phyloP scores from a whole-genome alignment of 179 eudicot species.

The Spinacia oleracea region DNA sequence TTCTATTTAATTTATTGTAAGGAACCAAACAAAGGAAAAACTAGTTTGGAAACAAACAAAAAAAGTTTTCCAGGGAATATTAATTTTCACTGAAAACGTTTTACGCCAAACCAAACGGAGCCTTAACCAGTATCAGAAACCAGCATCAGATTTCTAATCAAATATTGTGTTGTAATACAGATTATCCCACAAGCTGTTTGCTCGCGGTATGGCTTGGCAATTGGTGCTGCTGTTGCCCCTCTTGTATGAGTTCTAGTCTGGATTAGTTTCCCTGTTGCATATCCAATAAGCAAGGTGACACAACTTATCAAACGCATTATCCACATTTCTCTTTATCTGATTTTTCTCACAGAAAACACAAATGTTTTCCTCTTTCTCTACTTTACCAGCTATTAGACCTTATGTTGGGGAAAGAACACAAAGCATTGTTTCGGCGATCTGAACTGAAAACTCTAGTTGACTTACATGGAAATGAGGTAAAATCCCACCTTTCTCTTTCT shows the following conservation, averaged over 20 bases:
- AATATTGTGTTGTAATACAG: constrained; percentile 10
- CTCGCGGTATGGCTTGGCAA: constrained; percentile 35
- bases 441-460: constrained; percentile 53
- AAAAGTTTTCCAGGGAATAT: too few relatives aligned
- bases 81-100: too few relatives aligned
- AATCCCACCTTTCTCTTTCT: background rate
- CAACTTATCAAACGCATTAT: background rate
- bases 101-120: too few relatives aligned
- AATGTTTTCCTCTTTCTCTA: background rate
- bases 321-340: background rate
- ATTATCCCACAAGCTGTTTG: constrained; percentile 37
- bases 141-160: background rate
- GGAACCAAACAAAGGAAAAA: too few relatives aligned
- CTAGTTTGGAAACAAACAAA: too few relatives aligned
- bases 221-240: constrained; percentile 34
- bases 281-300: constrained; percentile 43
- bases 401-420: constrained; percentile 41
- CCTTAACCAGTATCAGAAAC: background rate
- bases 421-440: constrained; percentile 47
- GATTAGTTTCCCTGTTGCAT: constrained; percentile 41
- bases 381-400: constrained; percentile 40
- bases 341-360: background rate
- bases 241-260: constrained; percentile 36
- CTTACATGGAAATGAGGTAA: constrained; percentile 52
- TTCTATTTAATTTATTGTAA: too few relatives aligned